phyloP scores from a whole-genome alignment of 2,329 filamentous ascomycete species.

The Trichoderma koningii region DNA sequence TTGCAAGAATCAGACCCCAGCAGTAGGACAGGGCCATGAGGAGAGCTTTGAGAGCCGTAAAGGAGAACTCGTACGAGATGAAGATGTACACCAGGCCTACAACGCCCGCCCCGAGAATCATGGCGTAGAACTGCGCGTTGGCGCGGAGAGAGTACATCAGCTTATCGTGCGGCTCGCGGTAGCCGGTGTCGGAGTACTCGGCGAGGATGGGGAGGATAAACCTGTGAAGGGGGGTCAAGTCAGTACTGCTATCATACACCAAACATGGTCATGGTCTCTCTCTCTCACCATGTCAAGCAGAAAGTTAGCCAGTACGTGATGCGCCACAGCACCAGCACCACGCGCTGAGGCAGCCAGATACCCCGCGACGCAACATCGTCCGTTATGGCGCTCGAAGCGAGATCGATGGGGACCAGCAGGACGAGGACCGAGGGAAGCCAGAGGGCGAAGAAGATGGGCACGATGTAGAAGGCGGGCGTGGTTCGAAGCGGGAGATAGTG shows the following conservation, averaged over 20 bases:
- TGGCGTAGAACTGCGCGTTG: slow-evolving; percentile 86
- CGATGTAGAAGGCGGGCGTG: slow-evolving; percentile 84
- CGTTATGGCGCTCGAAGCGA: slow-evolving; percentile 79
- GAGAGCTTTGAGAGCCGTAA: slow-evolving; percentile 74
- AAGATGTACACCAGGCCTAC: slow-evolving; percentile 82
- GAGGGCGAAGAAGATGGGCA: slow-evolving; percentile 95
- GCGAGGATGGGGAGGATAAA: slow-evolving; percentile 88
- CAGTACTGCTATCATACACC: background rate
- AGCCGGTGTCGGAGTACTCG: slow-evolving; percentile 93
- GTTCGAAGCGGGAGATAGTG: slow-evolving; percentile 88
- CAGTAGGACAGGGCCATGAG: slow-evolving; percentile 94
- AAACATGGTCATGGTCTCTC: background rate
- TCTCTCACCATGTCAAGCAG: slow-evolving; percentile 77
- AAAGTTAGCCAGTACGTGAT: slow-evolving; percentile 98
- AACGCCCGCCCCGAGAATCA: slow-evolving; percentile 69
- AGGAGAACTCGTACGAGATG: slow-evolving; percentile 71
- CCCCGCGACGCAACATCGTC: slow-evolving; percentile 72
- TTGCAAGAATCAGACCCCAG: slow-evolving; percentile 87
- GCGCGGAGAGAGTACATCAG: slow-evolving; percentile 81
- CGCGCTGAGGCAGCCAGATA: slow-evolving; percentile 80
- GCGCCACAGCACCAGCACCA: slow-evolving; percentile 86
- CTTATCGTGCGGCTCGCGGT: slow-evolving; percentile 80
- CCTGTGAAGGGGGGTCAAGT: slow-evolving; percentile 51
- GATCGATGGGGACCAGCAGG: slow-evolving; percentile 90
- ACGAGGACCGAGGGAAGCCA: slow-evolving; percentile 90